These are phyloP conservation scores for Raffaelea ambrosiae DNA, from an alignment of 2,329 filamentous ascomycete genomes.

Conservation along the genomic window DNA sequence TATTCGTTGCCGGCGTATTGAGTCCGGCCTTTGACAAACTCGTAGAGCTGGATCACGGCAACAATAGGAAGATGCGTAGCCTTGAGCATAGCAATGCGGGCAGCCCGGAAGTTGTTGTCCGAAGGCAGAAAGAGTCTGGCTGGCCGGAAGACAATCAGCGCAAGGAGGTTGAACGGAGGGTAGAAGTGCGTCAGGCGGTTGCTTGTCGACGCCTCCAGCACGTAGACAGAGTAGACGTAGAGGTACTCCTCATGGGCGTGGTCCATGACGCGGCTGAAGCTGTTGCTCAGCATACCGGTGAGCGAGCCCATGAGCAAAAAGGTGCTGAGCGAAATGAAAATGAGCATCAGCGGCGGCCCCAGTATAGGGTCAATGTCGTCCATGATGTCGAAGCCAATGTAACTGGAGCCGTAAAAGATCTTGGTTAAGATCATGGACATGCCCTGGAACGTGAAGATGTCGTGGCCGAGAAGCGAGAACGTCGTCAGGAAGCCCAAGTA, in stretches of 20 bases:
- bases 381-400: constrained; percentile 65
- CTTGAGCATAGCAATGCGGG: constrained; percentile 54
- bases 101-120: constrained; percentile 52
- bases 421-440: constrained; percentile 74
- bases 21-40: constrained; percentile 37
- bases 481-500: constrained; percentile 88
- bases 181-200: constrained; percentile 63
- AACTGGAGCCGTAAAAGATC: constrained; percentile 72
- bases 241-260: constrained; percentile 68
- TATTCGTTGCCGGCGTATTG: constrained; percentile 29
- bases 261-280: constrained; percentile 56
- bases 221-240: constrained; percentile 63
- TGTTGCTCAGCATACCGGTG: constrained; percentile 71
- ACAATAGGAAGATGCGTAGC: constrained; percentile 61
- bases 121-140: constrained; percentile 60
- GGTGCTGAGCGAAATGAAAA: constrained; percentile 70
- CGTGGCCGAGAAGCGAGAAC: constrained; percentile 68
- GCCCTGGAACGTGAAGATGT: constrained; percentile 51
- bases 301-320: constrained; percentile 72
- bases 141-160: constrained; percentile 63
- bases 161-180: constrained; percentile 65
- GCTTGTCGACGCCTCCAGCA: constrained; percentile 58
- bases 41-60: constrained; percentile 59
- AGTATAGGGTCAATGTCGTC: constrained; percentile 46
- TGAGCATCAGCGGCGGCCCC: constrained; percentile 54